Conservation (phyloP, 306 rosid genomes). For the Pyrus pyrifolia region DNA sequence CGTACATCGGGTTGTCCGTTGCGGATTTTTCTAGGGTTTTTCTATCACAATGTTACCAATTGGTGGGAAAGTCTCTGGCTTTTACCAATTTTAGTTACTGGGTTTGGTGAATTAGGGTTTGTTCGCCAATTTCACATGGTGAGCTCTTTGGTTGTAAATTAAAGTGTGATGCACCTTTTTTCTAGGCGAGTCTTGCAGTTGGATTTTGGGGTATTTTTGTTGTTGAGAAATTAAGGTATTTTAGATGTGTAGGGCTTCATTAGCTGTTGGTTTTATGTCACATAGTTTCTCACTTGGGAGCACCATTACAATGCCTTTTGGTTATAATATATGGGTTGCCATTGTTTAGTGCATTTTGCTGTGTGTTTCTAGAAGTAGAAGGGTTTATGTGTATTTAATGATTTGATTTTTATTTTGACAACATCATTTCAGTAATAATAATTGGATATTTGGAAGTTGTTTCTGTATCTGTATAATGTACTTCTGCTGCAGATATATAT, state of each 20-base stretch:
- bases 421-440: not conserved
- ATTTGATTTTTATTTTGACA: not conserved
- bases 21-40: slow-evolving; percentile 50
- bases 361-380: not conserved
- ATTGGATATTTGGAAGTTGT: not conserved
- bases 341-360: not conserved
- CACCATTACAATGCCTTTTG: not conserved
- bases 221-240: not conserved
- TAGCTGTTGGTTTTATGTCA: slow-evolving; percentile 3
- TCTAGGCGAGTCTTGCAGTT: not conserved
- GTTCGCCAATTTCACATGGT: not conserved
- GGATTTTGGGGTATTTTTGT: not conserved
- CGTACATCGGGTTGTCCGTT: slow-evolving; percentile 8
- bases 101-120: slow-evolving; percentile 43
- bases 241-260: not conserved
- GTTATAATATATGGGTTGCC: not conserved
- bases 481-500: not conserved
- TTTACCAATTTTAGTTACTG: slow-evolving; percentile 29
- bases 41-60: slow-evolving; percentile 21
- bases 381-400: not conserved
- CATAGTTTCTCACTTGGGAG: not conserved
- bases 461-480: not conserved
- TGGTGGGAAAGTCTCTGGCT: slow-evolving; percentile 25
- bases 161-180: not conserved
- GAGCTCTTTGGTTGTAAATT: not conserved